Conservation (phyloP, 1,284 basidiomycete genomes). For the Ceratobasidium sp. region DNA sequence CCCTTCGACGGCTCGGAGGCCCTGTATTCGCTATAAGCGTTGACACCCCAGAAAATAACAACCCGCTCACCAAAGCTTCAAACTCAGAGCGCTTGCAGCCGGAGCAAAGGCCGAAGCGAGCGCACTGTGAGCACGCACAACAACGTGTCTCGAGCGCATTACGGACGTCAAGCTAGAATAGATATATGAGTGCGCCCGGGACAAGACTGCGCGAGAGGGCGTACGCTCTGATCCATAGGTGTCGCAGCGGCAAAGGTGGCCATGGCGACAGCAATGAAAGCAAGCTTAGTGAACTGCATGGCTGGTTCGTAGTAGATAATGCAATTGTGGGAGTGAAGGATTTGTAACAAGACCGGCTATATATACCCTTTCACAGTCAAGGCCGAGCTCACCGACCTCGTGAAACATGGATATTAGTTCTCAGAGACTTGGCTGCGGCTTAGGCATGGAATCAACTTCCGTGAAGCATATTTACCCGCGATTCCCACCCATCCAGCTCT, state of each 20-base stretch:
- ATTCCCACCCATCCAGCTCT: neutral
- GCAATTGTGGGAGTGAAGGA: neutral
- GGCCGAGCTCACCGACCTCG: neutral
- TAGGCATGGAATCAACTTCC: neutral
- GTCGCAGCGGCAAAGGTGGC: slow-evolving; percentile 10
- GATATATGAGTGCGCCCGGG: neutral
- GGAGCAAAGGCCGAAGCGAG: slow-evolving; percentile 12
- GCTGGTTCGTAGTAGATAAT: neutral
- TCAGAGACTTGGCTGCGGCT: neutral
- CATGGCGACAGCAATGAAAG: slow-evolving; percentile 9
- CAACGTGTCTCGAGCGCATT: slow-evolving; percentile 21
- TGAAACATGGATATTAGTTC: neutral
- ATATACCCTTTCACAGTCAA: neutral
- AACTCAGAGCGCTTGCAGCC: slow-evolving; percentile 28
- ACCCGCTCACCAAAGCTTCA: slow-evolving; percentile 4
- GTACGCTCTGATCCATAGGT: slow-evolving; percentile 15
- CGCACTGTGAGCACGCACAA: slow-evolving; percentile 17
- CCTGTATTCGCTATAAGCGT: neutral
- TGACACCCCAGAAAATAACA: neutral
- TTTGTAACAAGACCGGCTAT: neutral
- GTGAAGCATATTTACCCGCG: neutral
- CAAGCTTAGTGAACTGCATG: slow-evolving; percentile 15
- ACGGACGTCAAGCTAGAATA: slow-evolving; percentile 13
- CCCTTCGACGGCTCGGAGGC: neutral
- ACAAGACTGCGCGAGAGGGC: neutral